Conservation (phyloP, 73 alveolate genomes). For the Tetrahymena borealis region DNA sequence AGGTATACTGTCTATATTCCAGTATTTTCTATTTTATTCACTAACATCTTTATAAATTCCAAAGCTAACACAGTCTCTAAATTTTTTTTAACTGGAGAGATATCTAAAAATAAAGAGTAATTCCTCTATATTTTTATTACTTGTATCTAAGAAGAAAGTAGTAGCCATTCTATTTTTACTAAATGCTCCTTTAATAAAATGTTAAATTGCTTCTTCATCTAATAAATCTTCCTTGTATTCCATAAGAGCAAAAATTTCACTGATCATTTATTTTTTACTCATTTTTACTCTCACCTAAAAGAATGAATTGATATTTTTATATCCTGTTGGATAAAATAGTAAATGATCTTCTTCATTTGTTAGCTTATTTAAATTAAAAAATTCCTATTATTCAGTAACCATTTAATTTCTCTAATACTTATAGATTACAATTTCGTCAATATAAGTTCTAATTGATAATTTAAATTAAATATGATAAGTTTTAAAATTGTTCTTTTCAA, state of each 20-base stretch:
- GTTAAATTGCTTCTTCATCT: neutral
- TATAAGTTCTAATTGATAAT: neutral
- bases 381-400: neutral
- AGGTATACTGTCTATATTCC: neutral
- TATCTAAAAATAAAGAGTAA: neutral
- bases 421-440: neutral
- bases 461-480: neutral
- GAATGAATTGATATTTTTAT: neutral
- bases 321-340: neutral
- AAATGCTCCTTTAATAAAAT: neutral
- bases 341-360: neutral
- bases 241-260: neutral
- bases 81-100: neutral
- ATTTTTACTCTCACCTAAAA: neutral
- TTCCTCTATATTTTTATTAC: neutral
- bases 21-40: neutral
- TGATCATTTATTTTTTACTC: neutral
- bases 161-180: neutral
- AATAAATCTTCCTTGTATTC: neutral
- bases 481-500: neutral
- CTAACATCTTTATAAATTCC: neutral
- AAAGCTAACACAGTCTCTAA: neutral
- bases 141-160: neutral
- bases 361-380: neutral
- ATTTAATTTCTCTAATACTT: neutral